Evolutionary conservation across 768 basidiomycete species (phyloP).

Genomic region (Rhizopogon rudus): DNA sequence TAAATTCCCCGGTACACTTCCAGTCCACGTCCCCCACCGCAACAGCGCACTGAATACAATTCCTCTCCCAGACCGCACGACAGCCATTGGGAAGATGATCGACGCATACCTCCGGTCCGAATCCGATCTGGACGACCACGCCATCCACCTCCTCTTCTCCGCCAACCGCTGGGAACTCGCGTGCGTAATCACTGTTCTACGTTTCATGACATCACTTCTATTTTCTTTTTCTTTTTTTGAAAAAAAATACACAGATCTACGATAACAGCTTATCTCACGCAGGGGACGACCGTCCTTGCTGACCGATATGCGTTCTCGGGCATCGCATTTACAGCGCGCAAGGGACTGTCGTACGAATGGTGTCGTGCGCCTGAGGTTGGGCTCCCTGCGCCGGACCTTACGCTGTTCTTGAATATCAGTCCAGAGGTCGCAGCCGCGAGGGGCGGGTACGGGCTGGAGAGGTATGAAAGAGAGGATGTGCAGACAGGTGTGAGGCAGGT

Average conservation of each 20-base stretch:
- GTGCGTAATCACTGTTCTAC: constrained; percentile 35
- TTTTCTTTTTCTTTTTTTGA: background rate
- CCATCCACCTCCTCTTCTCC: constrained; percentile 91
- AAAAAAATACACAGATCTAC: constrained; percentile 36
- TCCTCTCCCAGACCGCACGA: constrained; percentile 68
- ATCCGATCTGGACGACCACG: constrained; percentile 85
- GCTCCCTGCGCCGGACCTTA: constrained; percentile 86
- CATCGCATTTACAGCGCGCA: constrained; percentile 78
- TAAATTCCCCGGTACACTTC: constrained; percentile 80
- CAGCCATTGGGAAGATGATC: constrained; percentile 89
- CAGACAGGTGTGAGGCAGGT: constrained; percentile 59
- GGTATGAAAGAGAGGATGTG: constrained; percentile 80
- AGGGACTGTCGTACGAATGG: constrained; percentile 73
- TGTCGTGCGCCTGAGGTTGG: constrained; percentile 82
- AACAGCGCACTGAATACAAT: background rate
- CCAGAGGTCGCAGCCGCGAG: constrained; percentile 63
- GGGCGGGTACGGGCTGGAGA: constrained; percentile 81
- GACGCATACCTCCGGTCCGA: constrained; percentile 84
- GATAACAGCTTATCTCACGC: constrained; percentile 53
- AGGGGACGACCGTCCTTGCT: constrained; percentile 74
- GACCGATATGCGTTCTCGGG: constrained; percentile 98
- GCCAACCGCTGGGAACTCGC: constrained; percentile 97
- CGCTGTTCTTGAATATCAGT: constrained; percentile 80
- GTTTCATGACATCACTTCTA: background rate
- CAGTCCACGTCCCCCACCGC: background rate